Percentiles rank a stretch among this genome's conserved stretches.
Conservation (phyloP, 305 asterid genomes). For the Fraxinus velutina region DNA sequence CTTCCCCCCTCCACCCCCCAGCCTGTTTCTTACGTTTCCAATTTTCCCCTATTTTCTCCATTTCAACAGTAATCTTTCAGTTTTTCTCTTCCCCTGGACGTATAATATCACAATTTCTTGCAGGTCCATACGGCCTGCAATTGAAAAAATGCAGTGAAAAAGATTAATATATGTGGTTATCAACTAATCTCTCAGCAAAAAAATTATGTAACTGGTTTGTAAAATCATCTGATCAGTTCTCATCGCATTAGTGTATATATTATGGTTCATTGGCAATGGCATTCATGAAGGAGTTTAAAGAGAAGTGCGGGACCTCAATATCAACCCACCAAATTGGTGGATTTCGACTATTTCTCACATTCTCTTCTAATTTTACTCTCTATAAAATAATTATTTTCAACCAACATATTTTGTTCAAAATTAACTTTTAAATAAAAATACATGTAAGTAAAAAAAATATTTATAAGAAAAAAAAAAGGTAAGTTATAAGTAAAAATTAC, state of each 20-base stretch:
- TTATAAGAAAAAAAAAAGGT: too few species aligned
- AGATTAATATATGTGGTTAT: background rate
- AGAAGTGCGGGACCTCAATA: background rate
- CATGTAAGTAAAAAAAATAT: too few species aligned
- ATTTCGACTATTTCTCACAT: background rate
- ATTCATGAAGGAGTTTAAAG: background rate
- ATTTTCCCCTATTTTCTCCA: background rate
- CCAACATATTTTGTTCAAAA: background rate
- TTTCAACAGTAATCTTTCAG: background rate
- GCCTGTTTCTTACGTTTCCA: background rate
- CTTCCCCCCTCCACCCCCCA: background rate
- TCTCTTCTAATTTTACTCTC: background rate
- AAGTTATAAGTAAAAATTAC: background rate
- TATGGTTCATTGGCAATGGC: background rate
- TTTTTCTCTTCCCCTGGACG: background rate
- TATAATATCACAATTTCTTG: background rate
- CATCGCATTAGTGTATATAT: background rate
- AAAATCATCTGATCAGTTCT: background rate
- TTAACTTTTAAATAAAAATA: too few species aligned
- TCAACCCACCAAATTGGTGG: too few species aligned
- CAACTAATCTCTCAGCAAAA: background rate
- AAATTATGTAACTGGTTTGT: background rate
- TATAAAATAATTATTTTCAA: too few species aligned
- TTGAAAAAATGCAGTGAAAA: background rate
- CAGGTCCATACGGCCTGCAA: background rate